These are phyloP conservation scores for Xylaria intraflava DNA, from an alignment of 495 filamentous ascomycete species.

Conservation along the genomic window DNA sequence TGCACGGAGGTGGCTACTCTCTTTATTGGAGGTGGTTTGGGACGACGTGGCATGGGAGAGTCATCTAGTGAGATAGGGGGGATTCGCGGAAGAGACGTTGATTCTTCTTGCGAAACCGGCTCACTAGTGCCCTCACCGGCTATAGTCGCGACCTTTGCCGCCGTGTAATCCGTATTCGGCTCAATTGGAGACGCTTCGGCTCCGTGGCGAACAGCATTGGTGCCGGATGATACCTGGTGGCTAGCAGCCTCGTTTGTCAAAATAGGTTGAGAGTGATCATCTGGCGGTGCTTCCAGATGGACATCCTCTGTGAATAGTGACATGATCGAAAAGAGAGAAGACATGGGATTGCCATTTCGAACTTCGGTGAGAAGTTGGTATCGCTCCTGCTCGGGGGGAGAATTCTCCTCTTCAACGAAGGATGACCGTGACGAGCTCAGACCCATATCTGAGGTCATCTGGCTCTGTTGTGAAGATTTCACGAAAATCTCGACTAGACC, in stretches of 20 bases:
- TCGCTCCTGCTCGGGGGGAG: slow-evolving; percentile 57
- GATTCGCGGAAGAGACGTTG: slow-evolving; percentile 38
- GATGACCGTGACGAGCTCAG: slow-evolving; percentile 28
- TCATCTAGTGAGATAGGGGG: slow-evolving; percentile 71
- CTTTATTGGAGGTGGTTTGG: slow-evolving; percentile 13
- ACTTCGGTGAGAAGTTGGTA: slow-evolving; percentile 93
- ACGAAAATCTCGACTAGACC: slow-evolving; percentile 97
- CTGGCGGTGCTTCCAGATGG: slow-evolving; percentile 49
- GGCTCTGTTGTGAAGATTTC: slow-evolving; percentile 66
- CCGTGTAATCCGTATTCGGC: slow-evolving; percentile 16
- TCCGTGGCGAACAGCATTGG: slow-evolving; percentile 40
- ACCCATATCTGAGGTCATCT: slow-evolving; percentile 20
- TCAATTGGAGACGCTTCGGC: slow-evolving; percentile 12
- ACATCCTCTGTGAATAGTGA: slow-evolving; percentile 95
- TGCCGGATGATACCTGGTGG: slow-evolving; percentile 36
- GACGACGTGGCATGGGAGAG: slow-evolving; percentile 23
- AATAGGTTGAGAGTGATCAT: slow-evolving; percentile 13
- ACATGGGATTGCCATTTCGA: slow-evolving; percentile 97
- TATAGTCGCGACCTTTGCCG: background rate
- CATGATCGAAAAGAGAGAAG: slow-evolving; percentile 93
- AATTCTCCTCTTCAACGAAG: slow-evolving; percentile 60
- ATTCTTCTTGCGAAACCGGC: slow-evolving; percentile 15
- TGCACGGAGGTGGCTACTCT: slow-evolving; percentile 70
- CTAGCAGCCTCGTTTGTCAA: slow-evolving; percentile 6
- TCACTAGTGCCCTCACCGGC: slow-evolving; percentile 16